phyloP scores from a whole-genome alignment of 352 stramenopile species.

The Phytopythium mirpurense region DNA sequence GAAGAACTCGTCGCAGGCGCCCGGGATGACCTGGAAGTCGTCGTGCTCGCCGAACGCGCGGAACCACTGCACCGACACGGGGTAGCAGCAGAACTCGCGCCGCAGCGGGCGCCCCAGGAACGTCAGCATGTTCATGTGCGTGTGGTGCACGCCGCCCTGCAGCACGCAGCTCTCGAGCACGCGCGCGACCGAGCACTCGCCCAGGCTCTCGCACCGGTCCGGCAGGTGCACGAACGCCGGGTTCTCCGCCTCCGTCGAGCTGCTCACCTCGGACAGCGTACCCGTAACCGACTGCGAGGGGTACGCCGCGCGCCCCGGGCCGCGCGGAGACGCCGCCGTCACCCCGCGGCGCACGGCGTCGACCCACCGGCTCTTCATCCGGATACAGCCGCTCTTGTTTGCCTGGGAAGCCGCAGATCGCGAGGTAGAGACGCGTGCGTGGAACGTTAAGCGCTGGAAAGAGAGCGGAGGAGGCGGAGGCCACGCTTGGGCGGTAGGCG shows the following conservation, averaged over 20 bases:
- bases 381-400: too few species aligned
- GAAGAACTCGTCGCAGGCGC: conserved; percentile 70
- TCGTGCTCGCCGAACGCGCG: conserved; percentile 51
- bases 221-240: conserved; percentile 43
- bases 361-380: conserved; percentile 70
- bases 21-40: conserved; percentile 70
- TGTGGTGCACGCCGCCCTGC: conserved; percentile 81
- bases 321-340: conserved; percentile 26
- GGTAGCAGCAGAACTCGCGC: conserved; percentile 63
- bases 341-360: conserved; percentile 63
- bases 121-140: conserved; percentile 74
- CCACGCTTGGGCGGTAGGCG: too few species aligned
- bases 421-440: neutral
- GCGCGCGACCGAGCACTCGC: conserved; percentile 46
- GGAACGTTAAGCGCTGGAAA: too few species aligned
- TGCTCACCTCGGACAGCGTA: conserved; percentile 16
- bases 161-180: conserved; percentile 72
- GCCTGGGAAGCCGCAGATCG: neutral
- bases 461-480: too few species aligned
- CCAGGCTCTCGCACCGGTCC: conserved; percentile 52
- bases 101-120: conserved; percentile 60
- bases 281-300: conserved; percentile 18
- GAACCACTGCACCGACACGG: conserved; percentile 71
- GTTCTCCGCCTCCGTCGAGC: conserved; percentile 27
- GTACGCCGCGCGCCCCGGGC: conserved; percentile 10